Base-by-base conservation (phyloP, 2,329 filamentous ascomycete species). In the Cordyceps fumosorosea region DNA sequence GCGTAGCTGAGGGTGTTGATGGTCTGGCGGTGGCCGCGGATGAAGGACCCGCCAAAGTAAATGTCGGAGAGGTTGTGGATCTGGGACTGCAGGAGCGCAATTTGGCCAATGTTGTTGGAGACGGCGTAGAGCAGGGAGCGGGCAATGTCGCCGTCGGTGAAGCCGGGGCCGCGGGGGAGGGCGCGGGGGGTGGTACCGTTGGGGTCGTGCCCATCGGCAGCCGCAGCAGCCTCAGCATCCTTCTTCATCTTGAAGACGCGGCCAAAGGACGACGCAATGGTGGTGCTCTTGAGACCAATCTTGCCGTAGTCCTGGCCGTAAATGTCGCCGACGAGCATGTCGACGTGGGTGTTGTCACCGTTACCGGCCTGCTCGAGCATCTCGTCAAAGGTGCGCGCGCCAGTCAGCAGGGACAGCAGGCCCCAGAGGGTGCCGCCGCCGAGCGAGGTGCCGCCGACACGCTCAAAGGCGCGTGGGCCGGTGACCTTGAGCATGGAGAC, bases 401-500 rank as follows among this genome's bases (percentile, higher is more conserved):
- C 92, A 0, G 95, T 99, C 45, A 99, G 81, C 57, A 99, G 83
- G 14, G 91, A 95, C 44, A 99, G 82, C 26, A 99, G 80, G 0
- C 95, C 95, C 95, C 95, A 99, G 58, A 99, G 88, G 1, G 95
- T 99, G n/a, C 95, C 95, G 51, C 95, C 95, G 40, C 95, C 95
- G 0, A 99, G 84, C 4, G 93, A 96, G 3, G 95, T 97, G 64
- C 95, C 95, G 59, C 95, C 95, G 11, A 99, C 93, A 69, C 95
- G 90, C 75, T 96, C 83, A 74, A 89, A 97, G 66, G 91, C 84
- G 60, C 89, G 85, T 0, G 92, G 93, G 0, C 93, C 93, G 0
- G 90, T 96, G 8, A 99, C 95, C 73, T 98, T 98, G 75, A 99
- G 89, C 84, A 99, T 96, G 48, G 89, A 95, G 5, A 99, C 95